phyloP scores from a whole-genome alignment of 495 filamentous ascomycete species.

The Neurospora cerealis region DNA sequence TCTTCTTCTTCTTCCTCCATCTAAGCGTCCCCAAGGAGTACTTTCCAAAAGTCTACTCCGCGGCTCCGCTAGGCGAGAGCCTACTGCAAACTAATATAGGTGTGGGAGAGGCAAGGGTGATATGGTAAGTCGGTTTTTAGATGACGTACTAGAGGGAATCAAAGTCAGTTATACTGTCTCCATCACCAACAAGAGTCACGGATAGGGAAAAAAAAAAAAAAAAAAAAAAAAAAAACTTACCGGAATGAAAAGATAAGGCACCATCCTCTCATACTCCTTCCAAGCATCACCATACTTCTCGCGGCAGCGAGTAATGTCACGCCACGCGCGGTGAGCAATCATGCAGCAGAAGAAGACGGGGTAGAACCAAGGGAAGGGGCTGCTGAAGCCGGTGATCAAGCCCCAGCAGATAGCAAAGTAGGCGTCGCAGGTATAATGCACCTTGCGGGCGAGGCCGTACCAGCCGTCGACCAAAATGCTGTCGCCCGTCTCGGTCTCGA shows the following conservation, averaged over 20 bases:
- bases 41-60: neutral
- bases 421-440: constrained; percentile 88
- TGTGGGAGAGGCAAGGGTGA: neutral
- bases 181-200: neutral
- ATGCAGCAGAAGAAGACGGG: constrained; percentile 82
- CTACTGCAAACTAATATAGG: neutral
- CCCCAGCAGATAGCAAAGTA: constrained; percentile 62
- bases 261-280: constrained; percentile 76
- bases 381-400: constrained; percentile 51
- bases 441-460: constrained; percentile 89
- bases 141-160: constrained; percentile 16
- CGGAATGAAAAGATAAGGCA: constrained; percentile 94
- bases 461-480: constrained; percentile 82
- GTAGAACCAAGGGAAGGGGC: constrained; percentile 97
- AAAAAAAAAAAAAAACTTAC: constrained; percentile 44
- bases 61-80: neutral
- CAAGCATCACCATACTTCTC: constrained; percentile 89
- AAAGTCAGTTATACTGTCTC: neutral
- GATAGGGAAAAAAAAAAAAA: neutral
- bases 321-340: constrained; percentile 80
- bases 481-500: constrained; percentile 68
- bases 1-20: neutral
- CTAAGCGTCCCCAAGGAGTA: neutral
- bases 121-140: constrained; percentile 7
- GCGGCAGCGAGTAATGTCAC: constrained; percentile 78